A percentile compares a stretch with the other conserved stretches of the same genome.
Conservation (phyloP, 257 asterid genomes). For the Solanum paucissectum region DNA sequence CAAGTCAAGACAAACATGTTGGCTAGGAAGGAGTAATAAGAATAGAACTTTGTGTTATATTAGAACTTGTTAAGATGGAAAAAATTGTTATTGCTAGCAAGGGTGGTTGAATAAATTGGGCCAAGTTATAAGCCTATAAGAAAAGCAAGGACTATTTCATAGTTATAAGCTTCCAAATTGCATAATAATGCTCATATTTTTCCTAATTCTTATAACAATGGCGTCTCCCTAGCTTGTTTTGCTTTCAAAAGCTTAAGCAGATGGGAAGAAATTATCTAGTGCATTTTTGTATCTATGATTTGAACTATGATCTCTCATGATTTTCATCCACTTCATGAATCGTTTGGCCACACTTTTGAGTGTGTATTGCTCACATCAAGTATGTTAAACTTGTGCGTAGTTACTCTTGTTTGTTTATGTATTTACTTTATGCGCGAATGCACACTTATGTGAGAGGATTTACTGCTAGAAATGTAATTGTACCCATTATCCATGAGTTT, state of each 20-base stretch:
- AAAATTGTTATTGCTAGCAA: no score
- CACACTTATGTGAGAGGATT: background rate
- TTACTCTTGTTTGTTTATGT: background rate
- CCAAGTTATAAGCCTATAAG: no score
- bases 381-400: background rate
- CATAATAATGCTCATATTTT: no score
- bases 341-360: background rate
- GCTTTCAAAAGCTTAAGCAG: no score
- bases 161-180: no score
- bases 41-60: background rate
- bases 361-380: background rate
- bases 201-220: no score
- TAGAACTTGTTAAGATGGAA: no score
- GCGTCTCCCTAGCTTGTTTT: no score
- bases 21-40: background rate
- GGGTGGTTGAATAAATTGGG: no score
- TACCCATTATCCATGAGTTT: background rate
- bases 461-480: background rate
- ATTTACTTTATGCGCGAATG: background rate
- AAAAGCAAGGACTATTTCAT: no score
- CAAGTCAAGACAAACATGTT: background rate
- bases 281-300: no score
- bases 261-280: background rate
- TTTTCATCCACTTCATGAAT: background rate
- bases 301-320: no score